Evolutionary conservation across 1,284 basidiomycete genomes (phyloP).

Genomic region (Stereum hirsutum): DNA sequence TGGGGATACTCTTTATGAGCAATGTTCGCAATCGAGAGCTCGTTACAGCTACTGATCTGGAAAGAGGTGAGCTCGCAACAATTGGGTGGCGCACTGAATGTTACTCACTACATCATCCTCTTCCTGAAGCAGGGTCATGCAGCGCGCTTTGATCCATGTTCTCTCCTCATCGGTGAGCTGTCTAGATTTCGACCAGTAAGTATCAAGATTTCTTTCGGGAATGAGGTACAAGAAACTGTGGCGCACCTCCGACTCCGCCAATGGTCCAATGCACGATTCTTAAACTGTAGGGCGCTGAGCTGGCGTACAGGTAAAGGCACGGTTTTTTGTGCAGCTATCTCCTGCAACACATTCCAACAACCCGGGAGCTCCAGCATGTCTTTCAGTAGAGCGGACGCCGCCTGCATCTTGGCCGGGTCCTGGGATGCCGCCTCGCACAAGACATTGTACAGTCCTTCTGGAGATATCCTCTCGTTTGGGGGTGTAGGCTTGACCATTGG

Average conservation of each 20-base stretch:
- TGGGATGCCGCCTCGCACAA: constrained; percentile 63
- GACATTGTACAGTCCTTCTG: constrained; percentile 56
- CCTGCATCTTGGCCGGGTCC: constrained; percentile 47
- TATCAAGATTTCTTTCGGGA: too few species aligned
- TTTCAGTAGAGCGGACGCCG: constrained; percentile 55
- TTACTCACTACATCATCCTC: constrained; percentile 56
- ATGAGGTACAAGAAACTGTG: too few species aligned
- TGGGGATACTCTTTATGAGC: constrained; percentile 64
- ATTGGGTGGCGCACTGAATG: constrained; percentile 6
- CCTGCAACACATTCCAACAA: constrained; percentile 58
- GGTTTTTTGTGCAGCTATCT: constrained; percentile 52
- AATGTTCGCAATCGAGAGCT: constrained; percentile 60
- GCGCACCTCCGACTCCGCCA: constrained; percentile 70
- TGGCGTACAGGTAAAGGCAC: constrained; percentile 59
- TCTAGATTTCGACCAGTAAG: too few species aligned
- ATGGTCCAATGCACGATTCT: constrained; percentile 56
- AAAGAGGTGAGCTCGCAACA: constrained; percentile 1
- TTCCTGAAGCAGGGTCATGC: constrained; percentile 59
- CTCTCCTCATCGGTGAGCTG: constrained; percentile 66
- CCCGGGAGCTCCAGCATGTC: constrained; percentile 57
- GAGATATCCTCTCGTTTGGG: constrained; percentile 33
- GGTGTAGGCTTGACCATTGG: constrained; percentile 10
- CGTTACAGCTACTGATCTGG: constrained; percentile 69
- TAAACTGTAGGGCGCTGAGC: constrained; percentile 76
- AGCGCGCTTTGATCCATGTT: constrained; percentile 45